phyloP scores from a whole-genome alignment of 1,284 basidiomycete genomes.

The Papiliotrema flavescens region DNA sequence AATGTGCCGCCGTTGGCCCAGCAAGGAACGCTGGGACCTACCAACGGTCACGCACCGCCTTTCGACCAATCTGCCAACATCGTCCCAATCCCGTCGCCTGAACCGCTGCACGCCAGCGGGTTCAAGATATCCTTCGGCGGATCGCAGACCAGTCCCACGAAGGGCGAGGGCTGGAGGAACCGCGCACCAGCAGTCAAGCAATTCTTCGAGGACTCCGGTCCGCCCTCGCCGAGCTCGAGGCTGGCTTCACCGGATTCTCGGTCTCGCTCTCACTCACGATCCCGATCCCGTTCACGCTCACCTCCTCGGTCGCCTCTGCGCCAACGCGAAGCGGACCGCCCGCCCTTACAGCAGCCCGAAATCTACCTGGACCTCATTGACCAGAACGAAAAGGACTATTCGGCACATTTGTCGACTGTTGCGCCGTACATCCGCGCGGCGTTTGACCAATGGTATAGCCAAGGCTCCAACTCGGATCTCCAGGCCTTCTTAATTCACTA shows the following conservation, averaged over 20 bases:
- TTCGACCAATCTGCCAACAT: too few relatives aligned
- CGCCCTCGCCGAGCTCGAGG: neutral
- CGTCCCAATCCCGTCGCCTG: too few relatives aligned
- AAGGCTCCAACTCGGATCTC: slow-evolving; percentile 22
- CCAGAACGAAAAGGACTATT: slow-evolving; percentile 22
- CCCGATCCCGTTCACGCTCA: neutral
- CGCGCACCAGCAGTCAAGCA: slow-evolving; percentile 3
- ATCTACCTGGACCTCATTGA: slow-evolving; percentile 20
- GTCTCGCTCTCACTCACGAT: neutral
- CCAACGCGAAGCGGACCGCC: neutral
- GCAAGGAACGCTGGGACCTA: too few relatives aligned
- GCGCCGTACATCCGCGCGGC: slow-evolving; percentile 40
- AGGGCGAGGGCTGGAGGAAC: neutral
- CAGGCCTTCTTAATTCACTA: slow-evolving; percentile 36
- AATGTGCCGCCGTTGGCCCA: too few relatives aligned
- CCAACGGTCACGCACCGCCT: too few relatives aligned
- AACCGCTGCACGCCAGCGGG: too few relatives aligned
- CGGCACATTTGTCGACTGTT: slow-evolving; percentile 18
- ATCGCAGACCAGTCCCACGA: neutral
- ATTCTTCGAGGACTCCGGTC: slow-evolving; percentile 5
- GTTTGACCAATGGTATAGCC: slow-evolving; percentile 34
- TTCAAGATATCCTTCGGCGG: neutral
- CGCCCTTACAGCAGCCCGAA: slow-evolving; percentile 2
- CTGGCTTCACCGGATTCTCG: slow-evolving; percentile 1
- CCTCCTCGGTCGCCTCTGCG: neutral